Conservation (phyloP, 768 basidiomycete species). For the Rhodotorula babjevae region DNA sequence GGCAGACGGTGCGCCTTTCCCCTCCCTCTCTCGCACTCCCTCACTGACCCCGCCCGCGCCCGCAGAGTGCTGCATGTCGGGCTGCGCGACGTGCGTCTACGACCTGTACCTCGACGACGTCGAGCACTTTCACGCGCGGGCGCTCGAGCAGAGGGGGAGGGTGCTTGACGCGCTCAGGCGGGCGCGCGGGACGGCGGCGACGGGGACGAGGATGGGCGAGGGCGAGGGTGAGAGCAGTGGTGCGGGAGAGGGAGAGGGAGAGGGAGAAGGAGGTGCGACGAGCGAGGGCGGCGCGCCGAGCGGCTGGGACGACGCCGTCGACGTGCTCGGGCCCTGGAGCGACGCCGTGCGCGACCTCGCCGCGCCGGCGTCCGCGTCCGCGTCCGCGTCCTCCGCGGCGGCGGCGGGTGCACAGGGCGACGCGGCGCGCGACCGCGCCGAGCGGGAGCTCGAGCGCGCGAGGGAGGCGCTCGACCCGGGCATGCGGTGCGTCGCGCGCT, state of each 20-base stretch:
- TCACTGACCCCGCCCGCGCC: too few relatives aligned
- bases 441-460: slow-evolving; percentile 6
- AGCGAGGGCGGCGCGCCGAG: too few relatives aligned
- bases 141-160: neutral
- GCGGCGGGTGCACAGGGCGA: neutral
- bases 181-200: neutral
- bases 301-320: neutral
- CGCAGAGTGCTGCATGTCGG: slow-evolving; percentile 36
- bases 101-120: slow-evolving; percentile 32
- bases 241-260: too few relatives aligned
- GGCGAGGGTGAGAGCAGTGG: too few relatives aligned
- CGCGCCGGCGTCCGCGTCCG: neutral
- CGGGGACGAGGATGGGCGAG: too few relatives aligned
- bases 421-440: neutral
- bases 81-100: slow-evolving; percentile 29
- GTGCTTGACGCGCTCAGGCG: neutral
- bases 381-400: too few relatives aligned
- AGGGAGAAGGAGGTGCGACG: too few relatives aligned
- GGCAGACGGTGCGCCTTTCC: slow-evolving; percentile 8
- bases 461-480: slow-evolving; percentile 12
- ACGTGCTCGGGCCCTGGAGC: neutral
- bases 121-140: slow-evolving; percentile 1
- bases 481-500: neutral
- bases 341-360: neutral
- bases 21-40: neutral